Percentiles rank a stretch among this genome's conserved stretches.
Evolutionary conservation across 768 basidiomycete species (phyloP).

Genomic region (Thelephora aurantiotincta): DNA sequence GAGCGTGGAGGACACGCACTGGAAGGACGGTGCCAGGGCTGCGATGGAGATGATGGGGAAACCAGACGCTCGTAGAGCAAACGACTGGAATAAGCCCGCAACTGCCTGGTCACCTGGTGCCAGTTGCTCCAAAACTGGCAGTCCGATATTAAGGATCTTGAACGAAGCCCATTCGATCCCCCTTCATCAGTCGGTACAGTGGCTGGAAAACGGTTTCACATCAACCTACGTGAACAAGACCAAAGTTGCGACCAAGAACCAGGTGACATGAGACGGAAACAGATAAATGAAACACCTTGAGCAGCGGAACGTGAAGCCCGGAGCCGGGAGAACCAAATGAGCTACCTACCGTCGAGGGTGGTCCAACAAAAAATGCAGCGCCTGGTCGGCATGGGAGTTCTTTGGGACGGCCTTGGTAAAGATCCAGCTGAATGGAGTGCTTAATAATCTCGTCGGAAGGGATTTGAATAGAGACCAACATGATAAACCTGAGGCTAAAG

Average conservation of each 20-base stretch:
- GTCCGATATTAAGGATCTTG: constrained; percentile 31
- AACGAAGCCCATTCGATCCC: constrained; percentile 59
- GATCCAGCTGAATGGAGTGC: constrained; percentile 38
- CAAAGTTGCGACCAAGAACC: constrained; percentile 50
- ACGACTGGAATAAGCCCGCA: constrained; percentile 37
- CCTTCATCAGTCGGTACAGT: constrained; percentile 18
- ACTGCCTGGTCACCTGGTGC: constrained; percentile 24
- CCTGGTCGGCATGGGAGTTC: constrained; percentile 32
- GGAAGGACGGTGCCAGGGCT: constrained; percentile 50
- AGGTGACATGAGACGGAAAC: constrained; percentile 66
- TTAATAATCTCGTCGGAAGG: background rate
- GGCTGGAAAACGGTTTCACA: background rate
- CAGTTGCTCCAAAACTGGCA: constrained; percentile 9
- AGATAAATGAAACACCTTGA: constrained; percentile 51
- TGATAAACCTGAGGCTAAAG: constrained; percentile 40
- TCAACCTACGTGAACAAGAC: constrained; percentile 35
- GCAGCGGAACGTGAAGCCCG: background rate
- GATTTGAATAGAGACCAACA: constrained; percentile 25
- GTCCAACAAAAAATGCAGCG: constrained; percentile 59
- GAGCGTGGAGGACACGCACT: constrained; percentile 26
- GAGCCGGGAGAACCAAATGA: background rate
- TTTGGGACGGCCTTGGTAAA: constrained; percentile 33
- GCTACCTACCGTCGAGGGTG: constrained; percentile 49
- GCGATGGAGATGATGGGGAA: constrained; percentile 33
- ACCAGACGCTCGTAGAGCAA: constrained; percentile 39